Conservation (phyloP, 192 early-diverging fungal genomes). For the Podila epicladia region DNA sequence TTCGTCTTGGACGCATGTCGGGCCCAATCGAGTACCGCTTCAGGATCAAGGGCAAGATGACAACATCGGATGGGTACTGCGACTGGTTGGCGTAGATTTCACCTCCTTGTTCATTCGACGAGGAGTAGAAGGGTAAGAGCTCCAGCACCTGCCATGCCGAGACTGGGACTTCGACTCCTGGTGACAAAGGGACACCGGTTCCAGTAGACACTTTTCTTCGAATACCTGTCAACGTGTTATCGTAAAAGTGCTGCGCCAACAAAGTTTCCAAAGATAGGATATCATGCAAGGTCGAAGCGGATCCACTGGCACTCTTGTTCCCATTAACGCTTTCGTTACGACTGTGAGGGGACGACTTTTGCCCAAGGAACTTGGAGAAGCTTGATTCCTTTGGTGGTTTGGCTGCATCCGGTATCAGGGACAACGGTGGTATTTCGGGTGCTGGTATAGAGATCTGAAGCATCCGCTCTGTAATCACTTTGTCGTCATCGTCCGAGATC, state of each 20-base stretch:
- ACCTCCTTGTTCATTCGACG: slow-evolving; percentile 71
- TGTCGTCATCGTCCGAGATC: slow-evolving; percentile 68
- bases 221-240: slow-evolving; percentile 67
- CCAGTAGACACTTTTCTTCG: slow-evolving; percentile 52
- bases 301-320: neutral
- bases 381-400: slow-evolving; percentile 16
- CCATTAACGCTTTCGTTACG: slow-evolving; percentile 6
- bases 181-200: slow-evolving; percentile 35
- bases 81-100: slow-evolving; percentile 50
- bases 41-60: slow-evolving; percentile 74
- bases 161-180: slow-evolving; percentile 59
- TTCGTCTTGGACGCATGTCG: slow-evolving; percentile 49
- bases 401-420: neutral
- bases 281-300: slow-evolving; percentile 12
- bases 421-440: neutral
- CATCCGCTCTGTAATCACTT: slow-evolving; percentile 72
- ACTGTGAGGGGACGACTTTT: slow-evolving; percentile 10
- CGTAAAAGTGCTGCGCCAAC: slow-evolving; percentile 70
- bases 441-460: slow-evolving; percentile 61
- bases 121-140: slow-evolving; percentile 75
- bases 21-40: slow-evolving; percentile 71
- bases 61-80: slow-evolving; percentile 63
- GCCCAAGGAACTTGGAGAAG: slow-evolving; percentile 18
- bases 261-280: slow-evolving; percentile 62
- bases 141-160: slow-evolving; percentile 78